Conservation (phyloP, 768 basidiomycete genomes). For the Sistotremastrum niveocremeum region DNA sequence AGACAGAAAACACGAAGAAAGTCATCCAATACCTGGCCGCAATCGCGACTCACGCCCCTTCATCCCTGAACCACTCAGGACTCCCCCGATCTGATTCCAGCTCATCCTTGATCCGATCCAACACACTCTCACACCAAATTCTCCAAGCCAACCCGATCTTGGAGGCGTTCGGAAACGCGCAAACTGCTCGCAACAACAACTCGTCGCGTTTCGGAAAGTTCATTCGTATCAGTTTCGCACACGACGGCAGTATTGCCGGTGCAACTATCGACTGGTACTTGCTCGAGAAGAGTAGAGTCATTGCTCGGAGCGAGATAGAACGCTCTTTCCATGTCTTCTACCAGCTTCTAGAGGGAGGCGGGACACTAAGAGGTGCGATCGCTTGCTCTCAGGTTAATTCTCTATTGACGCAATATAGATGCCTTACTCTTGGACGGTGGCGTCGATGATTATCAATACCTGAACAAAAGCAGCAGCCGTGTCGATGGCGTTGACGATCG, state of each 20-base stretch:
- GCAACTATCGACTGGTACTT: constrained; percentile 99
- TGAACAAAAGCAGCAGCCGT: constrained; percentile 78
- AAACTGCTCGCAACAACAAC: constrained; percentile 96
- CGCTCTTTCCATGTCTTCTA: constrained; percentile 97
- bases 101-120: constrained; percentile 45
- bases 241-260: constrained; percentile 88
- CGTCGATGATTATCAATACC: constrained; percentile 76
- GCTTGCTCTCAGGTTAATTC: constrained; percentile 1
- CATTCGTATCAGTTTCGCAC: constrained; percentile 86
- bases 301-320: constrained; percentile 76
- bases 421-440: constrained; percentile 58
- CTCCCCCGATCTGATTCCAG: constrained; percentile 40
- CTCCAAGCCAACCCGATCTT: constrained; percentile 95
- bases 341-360: constrained; percentile 73
- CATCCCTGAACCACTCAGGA: constrained; percentile 38
- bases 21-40: constrained; percentile 98
- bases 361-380: constrained; percentile 49
- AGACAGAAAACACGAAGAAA: constrained; percentile 98
- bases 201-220: constrained; percentile 99
- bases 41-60: constrained; percentile 65
- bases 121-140: constrained; percentile 79
- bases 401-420: constrained; percentile 29
- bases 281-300: constrained; percentile 92
- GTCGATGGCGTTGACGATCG: constrained; percentile 93
- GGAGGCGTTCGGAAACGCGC: constrained; percentile 97